These are phyloP conservation scores for Claviceps sp. DNA, from an alignment of 2,329 filamentous ascomycete genomes.

Conservation along the genomic window DNA sequence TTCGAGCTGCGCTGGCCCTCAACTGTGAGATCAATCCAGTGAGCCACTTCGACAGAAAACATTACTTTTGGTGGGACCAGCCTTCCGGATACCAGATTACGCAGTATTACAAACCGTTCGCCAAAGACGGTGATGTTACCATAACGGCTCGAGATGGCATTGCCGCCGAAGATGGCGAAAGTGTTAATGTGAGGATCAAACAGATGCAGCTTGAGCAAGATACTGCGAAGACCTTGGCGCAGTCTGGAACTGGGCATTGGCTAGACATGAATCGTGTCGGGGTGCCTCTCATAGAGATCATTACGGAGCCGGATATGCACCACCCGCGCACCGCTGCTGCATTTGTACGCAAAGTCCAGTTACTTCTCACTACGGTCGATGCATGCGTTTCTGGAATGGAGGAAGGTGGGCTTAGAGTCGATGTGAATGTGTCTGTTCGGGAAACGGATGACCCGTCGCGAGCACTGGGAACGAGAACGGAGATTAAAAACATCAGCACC, in stretches of 20 bases:
- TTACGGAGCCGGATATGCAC: constrained; percentile 80
- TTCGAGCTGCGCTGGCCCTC: constrained; percentile 76
- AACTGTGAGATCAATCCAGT: constrained; percentile 62
- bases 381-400: constrained; percentile 91
- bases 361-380: constrained; percentile 64
- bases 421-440: constrained; percentile 88
- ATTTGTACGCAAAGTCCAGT: constrained; percentile 78
- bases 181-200: constrained; percentile 68
- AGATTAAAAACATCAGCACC: constrained; percentile 94
- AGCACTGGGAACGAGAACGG: constrained; percentile 68
- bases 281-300: constrained; percentile 85
- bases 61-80: constrained; percentile 99
- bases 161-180: constrained; percentile 54
- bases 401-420: constrained; percentile 74
- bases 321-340: constrained; percentile 77
- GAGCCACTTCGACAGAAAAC: constrained; percentile 88
- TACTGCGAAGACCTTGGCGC: constrained; percentile 82
- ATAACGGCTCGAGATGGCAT: constrained; percentile 69
- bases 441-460: constrained; percentile 30
- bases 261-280: constrained; percentile 92
- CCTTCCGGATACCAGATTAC: constrained; percentile 95
- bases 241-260: constrained; percentile 59
- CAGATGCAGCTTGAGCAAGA: constrained; percentile 97
- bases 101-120: constrained; percentile 73
- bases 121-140: constrained; percentile 56